Conservation (phyloP, 2,329 filamentous ascomycete species). For the Penicillium psychrosexuale region DNA sequence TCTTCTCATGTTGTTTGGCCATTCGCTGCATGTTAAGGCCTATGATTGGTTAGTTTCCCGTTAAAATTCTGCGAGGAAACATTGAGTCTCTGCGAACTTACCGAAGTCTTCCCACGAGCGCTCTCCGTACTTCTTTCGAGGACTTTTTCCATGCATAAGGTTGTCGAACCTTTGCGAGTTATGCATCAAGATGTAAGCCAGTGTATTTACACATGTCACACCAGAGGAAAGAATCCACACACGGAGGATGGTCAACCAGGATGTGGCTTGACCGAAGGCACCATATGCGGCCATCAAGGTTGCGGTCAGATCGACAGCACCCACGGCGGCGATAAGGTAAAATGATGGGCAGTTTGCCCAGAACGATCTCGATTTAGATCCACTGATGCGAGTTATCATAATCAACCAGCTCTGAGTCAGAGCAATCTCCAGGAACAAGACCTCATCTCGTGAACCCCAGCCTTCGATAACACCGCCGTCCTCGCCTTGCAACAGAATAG, state of each 20-base stretch:
- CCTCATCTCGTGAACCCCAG: conserved; percentile 74
- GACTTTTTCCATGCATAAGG: conserved; percentile 86
- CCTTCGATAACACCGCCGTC: conserved; percentile 86
- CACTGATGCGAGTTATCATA: conserved; percentile 91
- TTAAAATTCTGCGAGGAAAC: not conserved
- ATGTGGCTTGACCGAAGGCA: conserved; percentile 66
- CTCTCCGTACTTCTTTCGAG: conserved; percentile 75
- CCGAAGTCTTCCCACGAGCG: conserved; percentile 84
- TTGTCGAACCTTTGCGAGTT: conserved; percentile 81
- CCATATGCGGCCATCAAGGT: conserved; percentile 84
- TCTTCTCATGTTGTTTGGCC: conserved; percentile 89
- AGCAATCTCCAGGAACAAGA: conserved; percentile 86
- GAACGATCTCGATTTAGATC: conserved; percentile 59
- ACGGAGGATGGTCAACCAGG: conserved; percentile 79
- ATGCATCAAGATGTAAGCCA: conserved; percentile 82
- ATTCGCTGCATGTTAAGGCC: conserved; percentile 87
- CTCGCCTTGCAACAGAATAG: conserved; percentile 67
- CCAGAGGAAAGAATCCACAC: conserved; percentile 91
- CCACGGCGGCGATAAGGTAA: conserved; percentile 74
- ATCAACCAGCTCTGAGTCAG: conserved; percentile 95
- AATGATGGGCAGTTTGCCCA: conserved; percentile 87
- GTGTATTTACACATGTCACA: conserved; percentile 67
- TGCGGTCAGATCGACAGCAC: conserved; percentile 77
- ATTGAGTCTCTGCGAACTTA: conserved; percentile 50
- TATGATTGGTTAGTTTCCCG: conserved; percentile 51